These are phyloP conservation scores for Sonneratia caseolaris DNA, from an alignment of 345 rosid species.

Conservation along the genomic window DNA sequence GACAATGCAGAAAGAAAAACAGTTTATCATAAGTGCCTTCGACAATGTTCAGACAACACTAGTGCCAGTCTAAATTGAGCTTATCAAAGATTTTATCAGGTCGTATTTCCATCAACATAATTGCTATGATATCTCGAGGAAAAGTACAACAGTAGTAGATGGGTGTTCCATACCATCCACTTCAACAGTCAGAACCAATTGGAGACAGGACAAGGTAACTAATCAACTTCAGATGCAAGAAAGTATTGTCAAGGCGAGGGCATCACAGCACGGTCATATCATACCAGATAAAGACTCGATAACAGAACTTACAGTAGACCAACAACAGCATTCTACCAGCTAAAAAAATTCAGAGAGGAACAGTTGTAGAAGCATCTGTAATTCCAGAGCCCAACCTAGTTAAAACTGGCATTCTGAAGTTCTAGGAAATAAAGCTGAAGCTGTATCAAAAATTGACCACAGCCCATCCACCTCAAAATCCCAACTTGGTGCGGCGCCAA, in stretches of 20 bases:
- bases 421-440: neutral
- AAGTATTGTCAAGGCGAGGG: neutral
- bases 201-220: neutral
- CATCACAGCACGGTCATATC: neutral
- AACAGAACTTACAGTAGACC: too few relatives aligned
- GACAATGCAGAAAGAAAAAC: too few relatives aligned
- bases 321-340: neutral
- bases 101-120: too few relatives aligned
- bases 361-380: neutral
- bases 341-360: neutral
- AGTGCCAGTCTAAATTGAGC: too few relatives aligned
- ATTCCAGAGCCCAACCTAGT: neutral
- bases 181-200: neutral
- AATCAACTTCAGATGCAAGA: neutral
- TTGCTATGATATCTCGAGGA: too few relatives aligned
- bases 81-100: too few relatives aligned
- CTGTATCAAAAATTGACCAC: neutral
- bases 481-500: slow-evolving; percentile 21
- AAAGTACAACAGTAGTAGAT: too few relatives aligned
- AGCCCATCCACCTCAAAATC: slow-evolving; percentile 11
- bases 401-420: neutral
- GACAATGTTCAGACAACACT: too few relatives aligned
- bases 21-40: too few relatives aligned
- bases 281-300: neutral
- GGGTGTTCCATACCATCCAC: too few relatives aligned